Base-by-base conservation (phyloP, 768 basidiomycete genomes). In the Podaxis mareebaensis region DNA sequence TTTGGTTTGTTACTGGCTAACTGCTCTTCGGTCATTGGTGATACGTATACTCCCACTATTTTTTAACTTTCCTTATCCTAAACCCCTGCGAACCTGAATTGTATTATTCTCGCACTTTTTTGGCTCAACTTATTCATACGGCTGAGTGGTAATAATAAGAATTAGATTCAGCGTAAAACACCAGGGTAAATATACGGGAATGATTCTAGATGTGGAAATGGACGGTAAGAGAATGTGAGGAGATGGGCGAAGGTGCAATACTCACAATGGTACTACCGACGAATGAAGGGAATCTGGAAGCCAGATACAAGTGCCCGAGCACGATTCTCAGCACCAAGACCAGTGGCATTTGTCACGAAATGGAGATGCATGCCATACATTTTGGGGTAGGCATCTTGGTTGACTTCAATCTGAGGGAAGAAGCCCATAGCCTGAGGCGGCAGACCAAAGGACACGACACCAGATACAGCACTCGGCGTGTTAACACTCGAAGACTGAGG, bases 361-460 rank as follows among this genome's bases (percentile, higher is more conserved):
- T 96, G 92, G 40, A 99, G 88, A 71, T 98, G 92, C 85, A 99
- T 93, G 20, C 96, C 96, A 70, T 89, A 90, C 52, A 85, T 73
- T 67, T 85, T 85, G 4, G 95, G 93, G 73, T 98, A 99, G 30
- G 91, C 77, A 70, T 98, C 96, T 48, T 91, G 75, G 73, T 97
- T 97, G 74, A 95, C 89, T 77, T 99, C 96, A 61, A 99, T 91
- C 77, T 96, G 93, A 1, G 96, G 96, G 81, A 98, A 99, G 68
- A 96, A 83, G 6, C 83, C 87, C 84, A 99, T 90, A 0, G 96
- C 94, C 3, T 80, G 76, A 0, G 93, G 88, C 0, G 91, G 86
- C 3, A 99, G 81, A 53, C 96, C 96, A 68, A 99, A 89, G 2
- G 89, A 86, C 56, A 98, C 92, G 20, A 96, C 93, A 56, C 97